A percentile compares a stretch with the other conserved stretches of the same genome.
Evolutionary conservation across 768 basidiomycete species (phyloP).

Genomic region (Russula virescens): DNA sequence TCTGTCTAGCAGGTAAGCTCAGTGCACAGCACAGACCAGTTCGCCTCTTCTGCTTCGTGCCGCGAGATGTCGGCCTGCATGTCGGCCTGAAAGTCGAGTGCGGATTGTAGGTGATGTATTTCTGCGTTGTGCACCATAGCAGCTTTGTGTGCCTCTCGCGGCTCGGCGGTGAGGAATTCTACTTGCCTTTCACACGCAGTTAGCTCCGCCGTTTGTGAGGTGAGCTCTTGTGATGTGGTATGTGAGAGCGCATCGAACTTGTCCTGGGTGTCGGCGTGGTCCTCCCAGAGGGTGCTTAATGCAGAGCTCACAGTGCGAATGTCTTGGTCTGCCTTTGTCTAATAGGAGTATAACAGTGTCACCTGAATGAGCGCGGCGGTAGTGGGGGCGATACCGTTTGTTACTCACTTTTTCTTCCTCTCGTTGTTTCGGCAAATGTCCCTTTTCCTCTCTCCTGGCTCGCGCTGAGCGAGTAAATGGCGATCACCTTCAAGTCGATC

Average conservation of each 20-base stretch:
- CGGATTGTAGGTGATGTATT: slow-evolving; percentile 41
- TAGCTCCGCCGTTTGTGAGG: slow-evolving; percentile 48
- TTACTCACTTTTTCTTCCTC: slow-evolving; percentile 56
- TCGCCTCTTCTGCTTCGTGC: no score
- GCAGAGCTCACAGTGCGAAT: slow-evolving; percentile 46
- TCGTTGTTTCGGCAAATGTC: slow-evolving; percentile 44
- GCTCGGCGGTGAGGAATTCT: slow-evolving; percentile 43
- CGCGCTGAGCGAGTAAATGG: slow-evolving; percentile 63
- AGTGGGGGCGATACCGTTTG: background rate
- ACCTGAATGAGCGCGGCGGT: no score
- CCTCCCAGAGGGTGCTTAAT: slow-evolving; percentile 47
- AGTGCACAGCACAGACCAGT: slow-evolving; percentile 56
- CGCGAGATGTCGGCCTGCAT: no score
- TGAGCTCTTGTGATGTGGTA: slow-evolving; percentile 43
- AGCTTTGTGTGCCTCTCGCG: slow-evolving; percentile 37
- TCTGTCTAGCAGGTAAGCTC: slow-evolving; percentile 62
- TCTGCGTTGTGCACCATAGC: slow-evolving; percentile 39
- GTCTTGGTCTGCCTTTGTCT: slow-evolving; percentile 46
- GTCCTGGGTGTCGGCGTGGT: slow-evolving; percentile 58
- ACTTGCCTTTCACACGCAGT: slow-evolving; percentile 43
- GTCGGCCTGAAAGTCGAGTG: no score
- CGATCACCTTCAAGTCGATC: slow-evolving; percentile 67
- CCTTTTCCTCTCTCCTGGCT: slow-evolving; percentile 60
- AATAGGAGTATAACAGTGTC: no score
- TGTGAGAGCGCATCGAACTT: slow-evolving; percentile 44